Conservation (phyloP, 2,329 filamentous ascomycete genomes). For the Geoglossum cookeanum region DNA sequence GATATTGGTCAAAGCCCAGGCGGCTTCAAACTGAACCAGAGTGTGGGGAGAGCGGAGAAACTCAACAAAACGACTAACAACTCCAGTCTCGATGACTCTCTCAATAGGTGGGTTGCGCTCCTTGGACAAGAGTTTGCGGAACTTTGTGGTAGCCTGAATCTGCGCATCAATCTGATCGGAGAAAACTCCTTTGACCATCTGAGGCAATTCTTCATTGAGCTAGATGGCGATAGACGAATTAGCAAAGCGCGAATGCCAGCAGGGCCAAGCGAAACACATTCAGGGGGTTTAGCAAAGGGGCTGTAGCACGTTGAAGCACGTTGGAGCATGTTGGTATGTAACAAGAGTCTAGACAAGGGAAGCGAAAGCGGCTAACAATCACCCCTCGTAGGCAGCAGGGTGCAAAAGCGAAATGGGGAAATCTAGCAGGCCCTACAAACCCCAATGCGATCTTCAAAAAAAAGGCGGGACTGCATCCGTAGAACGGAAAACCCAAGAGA, state of each 20-base stretch:
- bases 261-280: neutral
- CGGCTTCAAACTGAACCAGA: conserved; percentile 95
- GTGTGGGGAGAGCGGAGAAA: conserved; percentile 96
- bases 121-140: conserved; percentile 93
- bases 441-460: neutral
- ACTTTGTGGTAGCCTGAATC: conserved; percentile 94
- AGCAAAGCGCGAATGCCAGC: neutral
- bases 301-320: neutral
- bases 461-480: neutral
- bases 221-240: conserved; percentile 22
- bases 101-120: conserved; percentile 98
- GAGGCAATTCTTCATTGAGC: conserved; percentile 93
- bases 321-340: neutral
- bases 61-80: conserved; percentile 92
- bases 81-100: conserved; percentile 97
- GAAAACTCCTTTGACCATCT: conserved; percentile 96
- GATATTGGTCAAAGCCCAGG: conserved; percentile 98
- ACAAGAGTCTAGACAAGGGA: neutral
- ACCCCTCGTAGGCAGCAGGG: neutral
- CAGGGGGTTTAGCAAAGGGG: neutral
- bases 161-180: conserved; percentile 97
- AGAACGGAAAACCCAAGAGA: neutral
- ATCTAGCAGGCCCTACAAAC: too few relatives aligned
- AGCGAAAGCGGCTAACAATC: neutral
- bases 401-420: neutral